Evolutionary conservation across 495 filamentous ascomycete genomes (phyloP), one percentile per base, ranked within the genome.

Genomic region (Penicillium tannophilum): DNA sequence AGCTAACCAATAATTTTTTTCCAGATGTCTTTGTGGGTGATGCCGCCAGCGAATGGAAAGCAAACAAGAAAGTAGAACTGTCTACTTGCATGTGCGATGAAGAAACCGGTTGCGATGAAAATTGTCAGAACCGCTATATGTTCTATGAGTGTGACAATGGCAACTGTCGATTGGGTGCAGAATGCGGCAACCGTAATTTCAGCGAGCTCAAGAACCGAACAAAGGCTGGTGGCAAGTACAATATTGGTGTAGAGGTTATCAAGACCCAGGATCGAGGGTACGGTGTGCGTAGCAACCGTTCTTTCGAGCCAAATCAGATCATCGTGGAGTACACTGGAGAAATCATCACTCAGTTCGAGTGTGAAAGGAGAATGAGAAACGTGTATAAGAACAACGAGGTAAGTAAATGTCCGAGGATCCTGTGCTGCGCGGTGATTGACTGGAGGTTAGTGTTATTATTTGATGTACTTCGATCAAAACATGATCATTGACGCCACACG

Each of bases 401-500:
- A 69, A 69, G 86, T 69, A 49, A 20, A 19, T 31, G 23, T 30
- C 42, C 31, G 49, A 31, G 42, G 28, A 42, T 39, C 41, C 42
- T 35, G 31, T n/a, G 51, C 41, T 26, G 12, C 16, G 17, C 20
- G 5, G 7, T 48, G 41, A 48, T 52, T 63, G 42, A 69, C 62
- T 41, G 61, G 52, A 47, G 64, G 52, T 20, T 49, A 96, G 91
- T 93, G 90, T 71, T 98, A 96, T 65, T 98, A 98, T 72, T 76
- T 98, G 45, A 98, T 98, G 94, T 90, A 90, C 39, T 96, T 97
- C 70, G 91, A 97, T 66, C 92, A 98, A 71, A 92, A 93, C 76
- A 95, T 98, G 90, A 96, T 98, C 66, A 96, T 98, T 61, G 94
- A 98, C 74, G 94, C 93, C 23, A 97, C 93, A 48, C 88, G 90